These are phyloP conservation scores for Sugiyamaella neomexicana DNA, from an alignment of 1,139 yeast genomes.

Conservation along the genomic window DNA sequence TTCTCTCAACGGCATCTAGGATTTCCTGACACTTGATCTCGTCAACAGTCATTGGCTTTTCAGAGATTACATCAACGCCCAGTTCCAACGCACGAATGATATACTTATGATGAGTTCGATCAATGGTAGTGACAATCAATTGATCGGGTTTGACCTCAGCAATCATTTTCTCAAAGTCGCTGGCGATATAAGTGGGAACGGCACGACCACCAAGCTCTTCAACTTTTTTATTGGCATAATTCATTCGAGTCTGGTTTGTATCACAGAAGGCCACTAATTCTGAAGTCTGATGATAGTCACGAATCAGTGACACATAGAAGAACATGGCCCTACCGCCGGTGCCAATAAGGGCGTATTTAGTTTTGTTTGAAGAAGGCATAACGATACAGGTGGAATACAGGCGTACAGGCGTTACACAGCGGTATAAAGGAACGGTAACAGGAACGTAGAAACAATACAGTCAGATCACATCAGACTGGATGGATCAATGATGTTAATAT, in stretches of 20 bases:
- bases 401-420: no score
- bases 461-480: no score
- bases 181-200: constrained; percentile 22
- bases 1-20: constrained; percentile 22
- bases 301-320: constrained; percentile 23
- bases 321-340: constrained; percentile 27
- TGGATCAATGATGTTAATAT: no score
- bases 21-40: constrained; percentile 25
- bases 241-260: constrained; percentile 25
- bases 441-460: no score
- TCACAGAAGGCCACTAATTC: constrained; percentile 26
- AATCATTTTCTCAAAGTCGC: constrained; percentile 24
- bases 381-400: no score
- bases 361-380: constrained; percentile 17
- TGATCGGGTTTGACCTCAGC: constrained; percentile 21
- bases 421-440: no score
- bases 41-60: constrained; percentile 26
- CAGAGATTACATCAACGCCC: constrained; percentile 24
- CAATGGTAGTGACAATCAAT: constrained; percentile 25
- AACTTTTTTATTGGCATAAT: constrained; percentile 22
- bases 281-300: constrained; percentile 22
- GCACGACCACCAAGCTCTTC: constrained; percentile 20
- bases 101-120: constrained; percentile 26
- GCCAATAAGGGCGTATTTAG: constrained; percentile 24
- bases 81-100: constrained; percentile 25